Base-by-base conservation (phyloP, 495 filamentous ascomycete species). In the Aspergillus leporis region DNA sequence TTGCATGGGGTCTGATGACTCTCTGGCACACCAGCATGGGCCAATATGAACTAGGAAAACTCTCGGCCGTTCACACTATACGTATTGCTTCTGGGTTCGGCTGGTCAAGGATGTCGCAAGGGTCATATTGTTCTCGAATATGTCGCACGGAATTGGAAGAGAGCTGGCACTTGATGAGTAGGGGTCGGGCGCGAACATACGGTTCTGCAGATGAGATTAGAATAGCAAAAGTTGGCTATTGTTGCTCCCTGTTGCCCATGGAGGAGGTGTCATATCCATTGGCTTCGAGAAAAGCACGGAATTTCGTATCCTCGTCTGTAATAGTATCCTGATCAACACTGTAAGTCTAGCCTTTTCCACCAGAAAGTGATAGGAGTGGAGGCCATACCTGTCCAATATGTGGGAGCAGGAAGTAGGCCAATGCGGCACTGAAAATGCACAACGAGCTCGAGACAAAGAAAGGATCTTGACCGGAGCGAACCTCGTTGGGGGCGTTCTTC, bases 361-460 rank as follows among this genome's bases (percentile, higher is more conserved):
- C 18, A 18, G 30, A 28, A 16, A 23, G 25, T 28, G 1, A 47
- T 25, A 25, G 34, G 5, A 14, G 10, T 12, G 36, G 16, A 5
- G 13, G 45, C 16, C 64, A 32, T 67, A 76, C 85, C 75, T 92
- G 89, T 13, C 81, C 84, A 49, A 91, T 86, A 21, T 88, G 66
- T 3, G 86, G 90, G 51, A 90, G 67, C 52, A 76, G 79, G 65
- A 85, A 81, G 40, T 79, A 71, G 18, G 84, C 84, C 54, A 89
- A 67, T 41, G 72, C 72, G 4, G 85, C 86, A 48, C 83, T 85
- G 62, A 89, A 72, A 22, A 93, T 71, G 67, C 84, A 88, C 58
- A 90, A 67, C 13, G 78, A 68, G 55, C 84, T 87, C 46, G 83
- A 85, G 36, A 92, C 86, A 66, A 85, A 92, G 73, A 92, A 94